Evolutionary conservation across 2,329 filamentous ascomycete species (phyloP).

Genomic region (Fusarium sp.): DNA sequence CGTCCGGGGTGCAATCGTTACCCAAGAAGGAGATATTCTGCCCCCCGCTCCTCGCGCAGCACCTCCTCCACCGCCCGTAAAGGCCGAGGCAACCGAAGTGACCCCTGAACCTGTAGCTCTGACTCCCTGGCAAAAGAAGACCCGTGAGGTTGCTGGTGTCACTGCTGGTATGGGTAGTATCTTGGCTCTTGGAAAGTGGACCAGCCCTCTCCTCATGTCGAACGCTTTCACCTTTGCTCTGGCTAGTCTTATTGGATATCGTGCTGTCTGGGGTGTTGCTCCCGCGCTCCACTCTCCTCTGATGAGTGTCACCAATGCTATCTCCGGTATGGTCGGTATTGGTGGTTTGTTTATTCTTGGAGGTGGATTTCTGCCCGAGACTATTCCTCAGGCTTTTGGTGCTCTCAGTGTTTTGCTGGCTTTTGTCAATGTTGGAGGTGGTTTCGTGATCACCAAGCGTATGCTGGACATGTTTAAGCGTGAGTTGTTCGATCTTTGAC

Average conservation of each 20-base stretch:
- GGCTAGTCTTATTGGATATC: slow-evolving; percentile 85
- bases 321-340: slow-evolving; percentile 89
- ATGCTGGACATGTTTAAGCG: slow-evolving; percentile 94
- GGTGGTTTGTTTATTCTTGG: slow-evolving; percentile 90
- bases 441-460: slow-evolving; percentile 89
- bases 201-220: slow-evolving; percentile 84
- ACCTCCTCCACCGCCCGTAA: slow-evolving; percentile 60
- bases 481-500: slow-evolving; percentile 41
- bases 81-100: slow-evolving; percentile 56
- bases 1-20: slow-evolving; percentile 84
- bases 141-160: slow-evolving; percentile 76
- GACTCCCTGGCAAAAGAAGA: slow-evolving; percentile 83
- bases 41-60: slow-evolving; percentile 77
- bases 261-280: slow-evolving; percentile 85
- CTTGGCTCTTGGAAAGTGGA: slow-evolving; percentile 80
- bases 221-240: slow-evolving; percentile 87
- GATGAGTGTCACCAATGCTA: slow-evolving; percentile 94
- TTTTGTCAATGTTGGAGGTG: slow-evolving; percentile 88
- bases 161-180: slow-evolving; percentile 81
- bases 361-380: slow-evolving; percentile 79
- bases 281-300: slow-evolving; percentile 87
- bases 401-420: slow-evolving; percentile 82
- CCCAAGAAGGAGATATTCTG: slow-evolving; percentile 77
- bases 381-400: slow-evolving; percentile 80
- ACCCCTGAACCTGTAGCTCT: slow-evolving; percentile 65